Evolutionary conservation across 2,329 filamentous ascomycete species (phyloP).

Genomic region (Xylariaceae sp.): DNA sequence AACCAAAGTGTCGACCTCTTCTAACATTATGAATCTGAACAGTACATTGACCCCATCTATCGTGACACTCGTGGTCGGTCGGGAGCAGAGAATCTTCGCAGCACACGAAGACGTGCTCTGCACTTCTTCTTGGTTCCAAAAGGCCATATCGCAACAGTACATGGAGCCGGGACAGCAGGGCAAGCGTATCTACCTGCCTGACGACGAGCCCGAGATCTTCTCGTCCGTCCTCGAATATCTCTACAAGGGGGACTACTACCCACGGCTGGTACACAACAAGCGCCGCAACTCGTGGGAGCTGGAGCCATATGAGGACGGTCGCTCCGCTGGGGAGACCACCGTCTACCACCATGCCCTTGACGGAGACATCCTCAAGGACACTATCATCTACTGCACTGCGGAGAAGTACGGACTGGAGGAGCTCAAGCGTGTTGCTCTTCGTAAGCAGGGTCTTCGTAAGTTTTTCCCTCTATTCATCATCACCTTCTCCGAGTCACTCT

Average conservation of each 20-base stretch:
- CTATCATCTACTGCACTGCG: constrained; percentile 84
- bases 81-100: constrained; percentile 79
- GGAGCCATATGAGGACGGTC: constrained; percentile 52
- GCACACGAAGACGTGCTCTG: constrained; percentile 82
- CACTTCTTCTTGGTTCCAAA: constrained; percentile 72
- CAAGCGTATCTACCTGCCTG: constrained; percentile 73
- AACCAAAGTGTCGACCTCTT: neutral
- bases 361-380: constrained; percentile 75
- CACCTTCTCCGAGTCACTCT: too few relatives aligned
- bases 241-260: constrained; percentile 91
- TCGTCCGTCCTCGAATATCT: constrained; percentile 86
- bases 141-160: constrained; percentile 58
- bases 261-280: constrained; percentile 76
- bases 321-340: constrained; percentile 53
- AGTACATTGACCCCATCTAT: constrained; percentile 62
- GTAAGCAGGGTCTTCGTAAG: constrained; percentile 81
- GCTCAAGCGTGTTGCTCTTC: constrained; percentile 75
- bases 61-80: constrained; percentile 75
- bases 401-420: constrained; percentile 79
- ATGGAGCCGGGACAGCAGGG: constrained; percentile 47
- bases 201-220: constrained; percentile 87
- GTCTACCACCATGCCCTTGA: constrained; percentile 62
- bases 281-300: constrained; percentile 74
- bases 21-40: constrained; percentile 11
- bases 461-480: constrained; percentile 12